Conservation (phyloP, 805 yeast species). For the Ogataea ramenticola region DNA sequence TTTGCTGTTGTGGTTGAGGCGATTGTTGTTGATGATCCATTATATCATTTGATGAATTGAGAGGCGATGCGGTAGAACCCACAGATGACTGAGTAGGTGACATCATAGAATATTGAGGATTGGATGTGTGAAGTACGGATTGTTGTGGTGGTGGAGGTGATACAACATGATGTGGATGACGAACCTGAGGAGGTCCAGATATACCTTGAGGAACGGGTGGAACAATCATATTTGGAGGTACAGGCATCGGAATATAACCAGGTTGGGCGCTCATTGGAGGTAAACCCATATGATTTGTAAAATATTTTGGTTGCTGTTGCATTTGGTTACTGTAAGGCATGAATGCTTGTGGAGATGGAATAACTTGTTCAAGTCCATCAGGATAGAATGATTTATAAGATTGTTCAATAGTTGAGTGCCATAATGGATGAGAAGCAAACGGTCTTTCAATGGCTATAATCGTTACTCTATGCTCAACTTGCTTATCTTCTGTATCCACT, state of each 20-base stretch:
- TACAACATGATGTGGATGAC: background rate
- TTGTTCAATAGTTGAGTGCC: constrained; percentile 49
- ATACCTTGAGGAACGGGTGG: background rate
- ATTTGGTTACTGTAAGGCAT: constrained; percentile 9
- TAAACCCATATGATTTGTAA: constrained; percentile 10
- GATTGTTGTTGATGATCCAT: background rate
- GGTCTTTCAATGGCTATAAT: constrained; percentile 49
- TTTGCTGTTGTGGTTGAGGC: constrained; percentile 1
- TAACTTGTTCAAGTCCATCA: constrained; percentile 23
- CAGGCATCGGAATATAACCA: background rate
- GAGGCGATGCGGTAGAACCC: background rate
- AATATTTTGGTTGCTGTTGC: constrained; percentile 16
- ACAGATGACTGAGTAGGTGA: constrained; percentile 3
- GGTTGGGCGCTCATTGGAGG: background rate
- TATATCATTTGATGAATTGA: background rate
- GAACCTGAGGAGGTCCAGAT: background rate
- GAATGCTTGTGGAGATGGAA: constrained; percentile 14
- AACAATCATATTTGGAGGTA: background rate
- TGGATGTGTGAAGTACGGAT: constrained; percentile 5
- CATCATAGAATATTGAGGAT: constrained; percentile 4
- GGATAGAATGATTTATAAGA: constrained; percentile 49
- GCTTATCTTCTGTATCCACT: constrained; percentile 6
- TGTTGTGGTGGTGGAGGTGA: background rate
- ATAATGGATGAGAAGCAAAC: constrained; percentile 69
- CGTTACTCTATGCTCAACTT: background rate